Conservation (phyloP, 352 stramenopile genomes). For the Phytophthora aleatoria region DNA sequence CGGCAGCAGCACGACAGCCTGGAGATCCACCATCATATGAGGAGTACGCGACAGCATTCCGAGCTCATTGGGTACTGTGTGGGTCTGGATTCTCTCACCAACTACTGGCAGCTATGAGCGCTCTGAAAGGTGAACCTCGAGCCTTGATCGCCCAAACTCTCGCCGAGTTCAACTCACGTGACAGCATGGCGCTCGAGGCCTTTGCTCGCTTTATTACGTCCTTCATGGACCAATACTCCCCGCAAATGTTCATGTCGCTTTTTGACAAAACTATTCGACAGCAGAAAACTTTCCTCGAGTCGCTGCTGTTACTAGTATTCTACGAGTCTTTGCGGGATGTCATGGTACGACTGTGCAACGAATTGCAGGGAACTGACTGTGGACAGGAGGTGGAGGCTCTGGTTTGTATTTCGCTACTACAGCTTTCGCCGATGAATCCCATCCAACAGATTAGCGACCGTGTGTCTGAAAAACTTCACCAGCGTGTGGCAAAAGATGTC, state of each 20-base stretch:
- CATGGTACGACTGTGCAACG: slow-evolving; percentile 60
- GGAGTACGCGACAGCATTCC: slow-evolving; percentile 64
- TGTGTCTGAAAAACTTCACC: slow-evolving; percentile 19
- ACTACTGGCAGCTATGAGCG: slow-evolving; percentile 64
- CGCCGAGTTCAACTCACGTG: slow-evolving; percentile 49
- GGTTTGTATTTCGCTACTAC: slow-evolving; percentile 46
- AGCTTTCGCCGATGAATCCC: slow-evolving; percentile 49
- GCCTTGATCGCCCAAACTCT: slow-evolving; percentile 43
- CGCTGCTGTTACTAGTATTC: slow-evolving; percentile 60
- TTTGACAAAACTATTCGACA: slow-evolving; percentile 40
- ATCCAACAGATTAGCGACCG: slow-evolving; percentile 11
- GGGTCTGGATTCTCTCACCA: slow-evolving; percentile 61
- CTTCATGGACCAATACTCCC: slow-evolving; percentile 78
- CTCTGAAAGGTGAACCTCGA: slow-evolving; percentile 36
- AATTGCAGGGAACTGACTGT: slow-evolving; percentile 28
- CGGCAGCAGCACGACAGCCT: slow-evolving; percentile 29
- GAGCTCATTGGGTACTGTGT: slow-evolving; percentile 69
- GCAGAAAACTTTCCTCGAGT: slow-evolving; percentile 53
- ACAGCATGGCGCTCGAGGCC: slow-evolving; percentile 70
- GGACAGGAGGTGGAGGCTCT: slow-evolving; percentile 25
- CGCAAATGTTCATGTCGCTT: slow-evolving; percentile 52
- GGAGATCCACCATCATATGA: slow-evolving; percentile 59
- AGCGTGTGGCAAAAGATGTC: slow-evolving; percentile 38
- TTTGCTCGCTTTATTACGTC: slow-evolving; percentile 59
- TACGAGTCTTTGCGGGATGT: slow-evolving; percentile 74